Evolutionary conservation across 495 filamentous ascomycete species (phyloP).

Genomic region (Immersiella caudata): DNA sequence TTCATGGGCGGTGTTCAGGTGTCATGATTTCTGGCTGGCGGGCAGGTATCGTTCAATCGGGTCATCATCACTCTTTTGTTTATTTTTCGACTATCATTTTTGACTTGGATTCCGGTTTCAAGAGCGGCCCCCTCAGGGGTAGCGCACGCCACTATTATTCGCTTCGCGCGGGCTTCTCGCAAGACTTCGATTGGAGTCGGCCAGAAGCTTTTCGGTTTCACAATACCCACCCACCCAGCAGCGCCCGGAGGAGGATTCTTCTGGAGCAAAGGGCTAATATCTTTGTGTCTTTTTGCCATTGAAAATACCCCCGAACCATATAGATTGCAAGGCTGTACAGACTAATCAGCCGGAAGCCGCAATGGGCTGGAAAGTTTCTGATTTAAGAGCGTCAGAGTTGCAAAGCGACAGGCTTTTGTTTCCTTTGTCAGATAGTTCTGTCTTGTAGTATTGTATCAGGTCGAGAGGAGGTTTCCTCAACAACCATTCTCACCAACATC

Average conservation of each 20-base stretch:
- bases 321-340: constrained; percentile 23
- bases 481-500: background rate
- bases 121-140: background rate
- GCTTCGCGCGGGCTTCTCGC: constrained; percentile 13
- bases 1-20: constrained; percentile 28
- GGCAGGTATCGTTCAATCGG: constrained; percentile 25
- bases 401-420: constrained; percentile 4
- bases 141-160: constrained; percentile 4
- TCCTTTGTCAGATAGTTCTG: constrained; percentile 19
- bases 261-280: constrained; percentile 17
- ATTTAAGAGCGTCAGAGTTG: constrained; percentile 1
- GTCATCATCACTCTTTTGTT: constrained; percentile 22
- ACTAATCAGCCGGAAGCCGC: constrained; percentile 15
- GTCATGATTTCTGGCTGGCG: constrained; percentile 14
- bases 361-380: constrained; percentile 4
- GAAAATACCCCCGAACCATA: constrained; percentile 29
- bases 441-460: constrained; percentile 2
- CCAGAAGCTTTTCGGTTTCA: constrained; percentile 16
- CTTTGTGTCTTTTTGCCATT: constrained; percentile 19
- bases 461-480: background rate
- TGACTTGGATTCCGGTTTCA: constrained; percentile 6
- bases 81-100: constrained; percentile 17
- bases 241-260: constrained; percentile 2
- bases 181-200: background rate
- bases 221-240: constrained; percentile 25